These are phyloP conservation scores for Curvularia verruculosa DNA, from an alignment of 2,329 filamentous ascomycete species.

Conservation along the genomic window DNA sequence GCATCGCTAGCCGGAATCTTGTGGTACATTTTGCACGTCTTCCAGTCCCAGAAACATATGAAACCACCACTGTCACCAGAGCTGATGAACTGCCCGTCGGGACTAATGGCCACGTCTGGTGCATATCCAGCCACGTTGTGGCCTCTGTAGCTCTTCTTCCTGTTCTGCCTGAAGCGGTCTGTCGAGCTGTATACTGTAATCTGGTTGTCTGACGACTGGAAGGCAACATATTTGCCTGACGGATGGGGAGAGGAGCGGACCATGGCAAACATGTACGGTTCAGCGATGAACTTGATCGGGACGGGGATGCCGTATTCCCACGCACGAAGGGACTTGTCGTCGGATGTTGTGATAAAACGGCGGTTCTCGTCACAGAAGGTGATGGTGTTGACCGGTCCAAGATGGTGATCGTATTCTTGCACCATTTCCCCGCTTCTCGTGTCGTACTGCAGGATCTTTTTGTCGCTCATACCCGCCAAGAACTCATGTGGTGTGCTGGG, in stretches of 20 bases:
- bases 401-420: constrained; percentile 97
- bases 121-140: constrained; percentile 96
- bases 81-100: constrained; percentile 89
- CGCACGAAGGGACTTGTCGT: constrained; percentile 92
- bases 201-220: constrained; percentile 93
- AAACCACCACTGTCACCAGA: constrained; percentile 87
- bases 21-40: constrained; percentile 98
- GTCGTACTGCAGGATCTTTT: constrained; percentile 98
- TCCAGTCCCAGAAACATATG: constrained; percentile 99
- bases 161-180: constrained; percentile 95
- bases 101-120: constrained; percentile 85
- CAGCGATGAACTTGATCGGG: constrained; percentile 96
- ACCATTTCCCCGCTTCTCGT: constrained; percentile 80
- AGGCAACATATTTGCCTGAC: constrained; percentile 90
- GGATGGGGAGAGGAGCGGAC: constrained; percentile 85
- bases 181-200: constrained; percentile 94
- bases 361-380: constrained; percentile 94
- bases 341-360: constrained; percentile 96
- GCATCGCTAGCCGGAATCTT: constrained; percentile 87
- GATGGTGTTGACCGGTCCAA: constrained; percentile 97
- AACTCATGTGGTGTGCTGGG: constrained; percentile 87
- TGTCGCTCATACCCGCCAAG: constrained; percentile 95
- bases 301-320: constrained; percentile 99
- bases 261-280: constrained; percentile 97
- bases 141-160: constrained; percentile 94